Conservation (phyloP, 2,329 filamentous ascomycete species). For the Trichophyton benhamiae region DNA sequence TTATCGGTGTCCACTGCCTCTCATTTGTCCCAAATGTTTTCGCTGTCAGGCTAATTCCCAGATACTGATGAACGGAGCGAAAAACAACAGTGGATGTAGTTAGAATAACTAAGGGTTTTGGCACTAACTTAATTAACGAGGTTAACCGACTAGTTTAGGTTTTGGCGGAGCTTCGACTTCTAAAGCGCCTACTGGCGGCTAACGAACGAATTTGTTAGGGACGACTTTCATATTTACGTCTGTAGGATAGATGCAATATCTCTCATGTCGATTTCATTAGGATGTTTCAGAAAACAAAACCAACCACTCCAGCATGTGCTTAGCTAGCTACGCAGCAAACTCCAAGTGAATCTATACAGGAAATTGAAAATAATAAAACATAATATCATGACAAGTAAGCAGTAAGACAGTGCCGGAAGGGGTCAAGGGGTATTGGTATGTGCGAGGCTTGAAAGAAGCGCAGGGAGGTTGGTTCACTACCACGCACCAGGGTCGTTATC, state of each 20-base stretch:
- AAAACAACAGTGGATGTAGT: background rate
- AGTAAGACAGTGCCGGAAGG: background rate
- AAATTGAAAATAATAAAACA: background rate
- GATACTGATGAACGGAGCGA: background rate
- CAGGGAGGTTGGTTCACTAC: slow-evolving; percentile 25
- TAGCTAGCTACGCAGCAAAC: background rate
- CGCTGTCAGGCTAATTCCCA: background rate
- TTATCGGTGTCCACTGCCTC: background rate
- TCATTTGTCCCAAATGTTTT: background rate
- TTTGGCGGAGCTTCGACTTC: background rate
- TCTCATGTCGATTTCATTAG: background rate
- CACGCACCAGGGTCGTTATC: slow-evolving; percentile 70
- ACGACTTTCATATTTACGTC: background rate
- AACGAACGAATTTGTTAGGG: background rate
- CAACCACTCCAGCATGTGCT: background rate
- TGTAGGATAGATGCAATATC: background rate
- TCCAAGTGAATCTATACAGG: background rate
- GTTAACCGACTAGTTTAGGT: background rate
- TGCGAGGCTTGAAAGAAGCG: background rate
- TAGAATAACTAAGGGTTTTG: background rate
- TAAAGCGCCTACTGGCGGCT: background rate
- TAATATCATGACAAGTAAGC: background rate
- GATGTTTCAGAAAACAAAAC: background rate
- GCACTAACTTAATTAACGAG: background rate
- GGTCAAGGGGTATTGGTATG: no score